Base-by-base conservation (phyloP, 2,329 filamentous ascomycete genomes). In the Colletotrichum caudatum region DNA sequence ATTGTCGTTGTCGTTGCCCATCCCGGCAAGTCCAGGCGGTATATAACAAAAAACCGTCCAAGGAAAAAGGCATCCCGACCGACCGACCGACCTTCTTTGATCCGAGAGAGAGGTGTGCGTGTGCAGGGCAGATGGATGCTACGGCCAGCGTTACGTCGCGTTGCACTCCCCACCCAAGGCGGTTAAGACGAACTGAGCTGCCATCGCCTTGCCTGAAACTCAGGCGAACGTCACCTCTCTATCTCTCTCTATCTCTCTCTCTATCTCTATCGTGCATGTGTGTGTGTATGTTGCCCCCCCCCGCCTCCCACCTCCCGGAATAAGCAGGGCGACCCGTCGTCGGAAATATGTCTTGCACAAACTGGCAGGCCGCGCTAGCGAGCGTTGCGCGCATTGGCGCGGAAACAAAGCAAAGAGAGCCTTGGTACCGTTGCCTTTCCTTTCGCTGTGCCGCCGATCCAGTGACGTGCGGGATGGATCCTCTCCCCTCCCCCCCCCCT, bases 121-220 rank as follows among this genome's bases (percentile, higher is more conserved):
- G 20, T 35, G 16, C 60, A 62, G 60, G 60, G 60, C 60, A 62
- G 33, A 53, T 53, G 60, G 33, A 53, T 53, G 60, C 60, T 39
- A 51, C 35, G 18, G 46, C 23, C 14, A 39, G 46, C 51, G 60
- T 62, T 62, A 48, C 60, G 46, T 62, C 46, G 51, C 44, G 58
- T 71, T 53, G 58, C 68, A 71, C 62, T 50, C 2, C 26, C 29
- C 61, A 23, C 16, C 50, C 44, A 48, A n/a, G 20, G 44, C 44
- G 44, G 35, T 67, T 51, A 62, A 46, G 41, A 68, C 41, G 29
- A 67, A 58, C 23, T 39, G 48, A 68, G 37, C 51, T 37, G 50
- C 50, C 57, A 37, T 71, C 68, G 61, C 64, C 67, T 51, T 63
- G 64, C 57, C 68, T 67, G 68, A 71, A 71, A 67, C 60, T 37